phyloP scores from a whole-genome alignment of 2,329 filamentous ascomycete genomes.

The Paracoccidioides lutzii region DNA sequence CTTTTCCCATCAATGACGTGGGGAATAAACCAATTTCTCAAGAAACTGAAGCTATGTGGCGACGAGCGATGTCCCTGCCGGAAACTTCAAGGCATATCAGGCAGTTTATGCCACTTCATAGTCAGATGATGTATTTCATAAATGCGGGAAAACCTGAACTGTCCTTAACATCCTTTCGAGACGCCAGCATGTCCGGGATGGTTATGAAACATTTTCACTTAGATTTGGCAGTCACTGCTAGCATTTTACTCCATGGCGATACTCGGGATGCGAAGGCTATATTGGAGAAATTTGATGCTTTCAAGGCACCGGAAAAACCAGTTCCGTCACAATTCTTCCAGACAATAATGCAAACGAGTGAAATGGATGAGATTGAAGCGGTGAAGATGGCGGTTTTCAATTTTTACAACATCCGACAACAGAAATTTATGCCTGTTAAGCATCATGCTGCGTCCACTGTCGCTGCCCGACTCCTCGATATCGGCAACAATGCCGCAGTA shows the following conservation, averaged over 20 bases:
- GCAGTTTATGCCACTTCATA: constrained; percentile 23
- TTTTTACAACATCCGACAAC: constrained; percentile 26
- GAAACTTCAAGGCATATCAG: constrained; percentile 19
- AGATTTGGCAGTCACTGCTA: constrained; percentile 26
- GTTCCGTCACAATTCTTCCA: constrained; percentile 26
- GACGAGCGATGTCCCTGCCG: constrained; percentile 19
- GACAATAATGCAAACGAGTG: constrained; percentile 19
- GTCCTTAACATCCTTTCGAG: constrained; percentile 20
- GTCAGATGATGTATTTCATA: constrained; percentile 27
- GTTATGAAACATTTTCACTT: constrained; percentile 24
- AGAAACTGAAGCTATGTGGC: constrained; percentile 17
- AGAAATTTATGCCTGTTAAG: constrained; percentile 22
- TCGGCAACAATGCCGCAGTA: constrained; percentile 17
- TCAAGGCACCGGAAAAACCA: constrained; percentile 13
- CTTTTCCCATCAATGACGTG: constrained; percentile 17
- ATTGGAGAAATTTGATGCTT: constrained; percentile 20
- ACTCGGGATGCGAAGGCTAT: constrained; percentile 20
- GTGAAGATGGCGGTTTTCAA: constrained; percentile 26
- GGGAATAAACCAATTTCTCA: constrained; percentile 17
- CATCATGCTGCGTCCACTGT: constrained; percentile 23
- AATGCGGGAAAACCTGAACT: constrained; percentile 24
- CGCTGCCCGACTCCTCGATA: constrained; percentile 18
- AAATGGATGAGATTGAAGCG: constrained; percentile 14
- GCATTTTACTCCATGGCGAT: constrained; percentile 21
- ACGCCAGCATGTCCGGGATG: constrained; percentile 19